Conservation (phyloP, 2,329 filamentous ascomycete genomes). For the Harringtonia aguacate region DNA sequence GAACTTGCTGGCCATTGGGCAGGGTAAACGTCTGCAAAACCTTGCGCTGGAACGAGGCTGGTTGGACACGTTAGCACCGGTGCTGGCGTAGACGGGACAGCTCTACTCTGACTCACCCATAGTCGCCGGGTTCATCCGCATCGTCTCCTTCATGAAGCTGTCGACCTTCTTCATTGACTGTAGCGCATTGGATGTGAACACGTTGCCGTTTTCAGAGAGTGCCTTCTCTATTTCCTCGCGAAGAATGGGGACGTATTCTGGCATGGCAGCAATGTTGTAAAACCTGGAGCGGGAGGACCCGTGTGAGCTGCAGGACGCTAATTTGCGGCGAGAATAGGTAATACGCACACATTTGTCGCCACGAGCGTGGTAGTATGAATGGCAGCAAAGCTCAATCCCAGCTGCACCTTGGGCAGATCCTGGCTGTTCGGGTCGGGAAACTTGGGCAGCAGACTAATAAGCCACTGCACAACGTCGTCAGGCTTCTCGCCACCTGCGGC, state of each 20-base stretch:
- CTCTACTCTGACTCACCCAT: neutral
- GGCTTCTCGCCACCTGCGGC: conserved; percentile 19
- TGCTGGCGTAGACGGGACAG: neutral
- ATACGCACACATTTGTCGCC: neutral
- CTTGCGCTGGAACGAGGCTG: conserved; percentile 32
- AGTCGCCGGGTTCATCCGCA: conserved; percentile 15
- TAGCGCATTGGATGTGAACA: conserved; percentile 16
- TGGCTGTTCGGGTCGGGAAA: conserved; percentile 20
- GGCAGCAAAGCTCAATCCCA: neutral
- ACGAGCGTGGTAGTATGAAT: neutral
- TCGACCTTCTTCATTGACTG: conserved; percentile 23
- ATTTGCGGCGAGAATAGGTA: no score
- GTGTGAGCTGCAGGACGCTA: no score
- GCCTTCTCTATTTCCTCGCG: conserved; percentile 37
- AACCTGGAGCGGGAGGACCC: conserved; percentile 23
- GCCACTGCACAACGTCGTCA: conserved; percentile 37
- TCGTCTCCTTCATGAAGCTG: conserved; percentile 20
- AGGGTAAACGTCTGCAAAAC: conserved; percentile 35
- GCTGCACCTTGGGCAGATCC: conserved; percentile 28
- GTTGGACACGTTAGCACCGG: neutral
- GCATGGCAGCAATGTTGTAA: conserved; percentile 38
- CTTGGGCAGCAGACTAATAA: conserved; percentile 27
- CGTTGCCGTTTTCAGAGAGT: conserved; percentile 21
- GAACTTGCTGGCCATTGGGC: conserved; percentile 41
- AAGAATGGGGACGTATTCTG: conserved; percentile 37